Evolutionary conservation across 2,329 filamentous ascomycete genomes (phyloP).

Genomic region (Scedosporium apiospermum): DNA sequence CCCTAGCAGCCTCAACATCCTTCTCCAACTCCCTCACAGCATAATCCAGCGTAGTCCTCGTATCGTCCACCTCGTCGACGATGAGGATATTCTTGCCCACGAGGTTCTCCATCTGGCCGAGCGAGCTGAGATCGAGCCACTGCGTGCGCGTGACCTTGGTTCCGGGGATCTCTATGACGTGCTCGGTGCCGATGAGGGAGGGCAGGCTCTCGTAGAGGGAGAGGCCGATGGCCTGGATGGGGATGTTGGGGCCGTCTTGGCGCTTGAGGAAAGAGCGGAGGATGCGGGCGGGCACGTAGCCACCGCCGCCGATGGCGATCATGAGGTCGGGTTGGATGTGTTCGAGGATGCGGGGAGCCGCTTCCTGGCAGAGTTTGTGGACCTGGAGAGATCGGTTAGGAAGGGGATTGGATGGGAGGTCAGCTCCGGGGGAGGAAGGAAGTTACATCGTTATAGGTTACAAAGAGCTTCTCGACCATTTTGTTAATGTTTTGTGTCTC

Average conservation of each 20-base stretch:
- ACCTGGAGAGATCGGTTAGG: slow-evolving; percentile 45
- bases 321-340: slow-evolving; percentile 90
- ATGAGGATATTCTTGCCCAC: slow-evolving; percentile 88
- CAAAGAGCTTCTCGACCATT: slow-evolving; percentile 79
- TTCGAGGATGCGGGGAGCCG: slow-evolving; percentile 70
- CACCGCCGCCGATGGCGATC: slow-evolving; percentile 95
- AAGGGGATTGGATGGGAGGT: not conserved
- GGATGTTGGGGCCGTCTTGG: slow-evolving; percentile 81
- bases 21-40: slow-evolving; percentile 89
- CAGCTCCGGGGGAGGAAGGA: slow-evolving; percentile 6
- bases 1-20: slow-evolving; percentile 76
- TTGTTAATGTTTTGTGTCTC: slow-evolving; percentile 23
- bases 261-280: slow-evolving; percentile 95
- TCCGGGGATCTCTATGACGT: slow-evolving; percentile 62
- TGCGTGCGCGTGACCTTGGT: slow-evolving; percentile 96
- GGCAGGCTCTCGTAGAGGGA: slow-evolving; percentile 87
- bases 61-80: slow-evolving; percentile 94
- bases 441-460: slow-evolving; percentile 84
- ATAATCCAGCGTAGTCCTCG: slow-evolving; percentile 87
- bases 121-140: slow-evolving; percentile 85
- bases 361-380: slow-evolving; percentile 90
- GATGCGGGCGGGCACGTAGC: slow-evolving; percentile 94
- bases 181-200: slow-evolving; percentile 29
- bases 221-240: slow-evolving; percentile 96
- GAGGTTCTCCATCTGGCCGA: slow-evolving; percentile 76